phyloP scores from a whole-genome alignment of 2,329 filamentous ascomycete species.

The Fusarium fujikuroi region DNA sequence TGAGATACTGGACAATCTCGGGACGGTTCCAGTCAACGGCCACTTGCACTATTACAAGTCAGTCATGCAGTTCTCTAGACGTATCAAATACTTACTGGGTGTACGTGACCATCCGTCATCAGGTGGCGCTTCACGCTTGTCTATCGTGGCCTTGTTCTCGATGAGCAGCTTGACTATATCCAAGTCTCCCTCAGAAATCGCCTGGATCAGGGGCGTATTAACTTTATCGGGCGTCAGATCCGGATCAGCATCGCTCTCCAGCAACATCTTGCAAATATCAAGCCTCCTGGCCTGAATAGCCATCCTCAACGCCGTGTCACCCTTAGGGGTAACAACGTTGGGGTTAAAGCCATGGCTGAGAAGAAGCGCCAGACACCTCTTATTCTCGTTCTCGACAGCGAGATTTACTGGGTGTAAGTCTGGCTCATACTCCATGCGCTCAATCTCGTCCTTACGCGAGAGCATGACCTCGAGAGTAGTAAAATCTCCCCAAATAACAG shows the following conservation, averaged over 20 bases:
- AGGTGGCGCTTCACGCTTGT: not conserved
- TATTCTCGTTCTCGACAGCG: fast-evolving
- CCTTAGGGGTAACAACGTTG: fast-evolving
- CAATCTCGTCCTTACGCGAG: not conserved
- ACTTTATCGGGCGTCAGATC: not conserved
- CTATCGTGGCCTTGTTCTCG: not conserved
- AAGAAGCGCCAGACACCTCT: not conserved
- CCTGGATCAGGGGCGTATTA: fast-evolving
- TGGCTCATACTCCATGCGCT: fast-evolving
- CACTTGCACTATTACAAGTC: not conserved
- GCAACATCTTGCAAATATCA: not conserved
- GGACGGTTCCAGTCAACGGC: not conserved
- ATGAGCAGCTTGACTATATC: not conserved
- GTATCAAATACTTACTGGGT: not conserved
- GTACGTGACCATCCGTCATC: not conserved
- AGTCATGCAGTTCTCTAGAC: fast-evolving
- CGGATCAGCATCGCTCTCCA: not conserved
- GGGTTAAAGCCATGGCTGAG: not conserved
- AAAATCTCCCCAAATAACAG: not conserved
- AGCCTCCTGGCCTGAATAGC: not conserved
- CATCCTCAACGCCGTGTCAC: fast-evolving
- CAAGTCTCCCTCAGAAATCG: fast-evolving
- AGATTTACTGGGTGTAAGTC: fast-evolving
- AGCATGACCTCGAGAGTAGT: not conserved
- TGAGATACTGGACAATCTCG: not conserved